These are phyloP conservation scores for Epichloe uncinata DNA, from an alignment of 2,329 filamentous ascomycete species.

Conservation along the genomic window DNA sequence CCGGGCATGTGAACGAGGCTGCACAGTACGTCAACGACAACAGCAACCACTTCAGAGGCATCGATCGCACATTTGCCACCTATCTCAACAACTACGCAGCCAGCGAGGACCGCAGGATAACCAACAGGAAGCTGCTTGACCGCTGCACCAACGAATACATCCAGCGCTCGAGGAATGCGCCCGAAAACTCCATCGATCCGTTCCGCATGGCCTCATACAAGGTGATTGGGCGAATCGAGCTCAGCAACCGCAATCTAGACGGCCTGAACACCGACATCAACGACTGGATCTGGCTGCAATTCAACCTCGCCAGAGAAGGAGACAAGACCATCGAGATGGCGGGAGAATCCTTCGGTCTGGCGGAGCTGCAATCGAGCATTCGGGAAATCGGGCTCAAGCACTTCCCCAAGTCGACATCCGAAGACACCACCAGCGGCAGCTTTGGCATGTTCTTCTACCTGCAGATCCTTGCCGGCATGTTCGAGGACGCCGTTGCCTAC, in stretches of 20 bases:
- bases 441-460: constrained; percentile 91
- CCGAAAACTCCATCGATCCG: constrained; percentile 79
- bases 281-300: constrained; percentile 61
- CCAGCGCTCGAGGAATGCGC: constrained; percentile 69
- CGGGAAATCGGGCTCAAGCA: constrained; percentile 82
- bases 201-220: constrained; percentile 98
- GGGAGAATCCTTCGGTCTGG: constrained; percentile 50
- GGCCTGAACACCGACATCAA: constrained; percentile 51
- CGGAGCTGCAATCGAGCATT: constrained; percentile 64
- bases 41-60: constrained; percentile 68
- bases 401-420: constrained; percentile 68
- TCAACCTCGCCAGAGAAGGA: constrained; percentile 54
- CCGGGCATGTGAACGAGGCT: constrained; percentile 73
- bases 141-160: constrained; percentile 85
- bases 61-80: constrained; percentile 78
- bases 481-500: constrained; percentile 84
- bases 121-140: constrained; percentile 62
- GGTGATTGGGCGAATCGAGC: constrained; percentile 70
- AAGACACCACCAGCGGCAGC: constrained; percentile 58
- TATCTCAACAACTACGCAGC: constrained; percentile 79
- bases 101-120: constrained; percentile 60
- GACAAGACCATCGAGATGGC: constrained; percentile 51
- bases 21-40: constrained; percentile 74
- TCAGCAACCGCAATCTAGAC: constrained; percentile 50
- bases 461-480: constrained; percentile 81